Evolutionary conservation across 2,329 filamentous ascomycete genomes (phyloP), one percentile per base, ranked within the genome.

Genomic region (Colletotrichum navitas): DNA sequence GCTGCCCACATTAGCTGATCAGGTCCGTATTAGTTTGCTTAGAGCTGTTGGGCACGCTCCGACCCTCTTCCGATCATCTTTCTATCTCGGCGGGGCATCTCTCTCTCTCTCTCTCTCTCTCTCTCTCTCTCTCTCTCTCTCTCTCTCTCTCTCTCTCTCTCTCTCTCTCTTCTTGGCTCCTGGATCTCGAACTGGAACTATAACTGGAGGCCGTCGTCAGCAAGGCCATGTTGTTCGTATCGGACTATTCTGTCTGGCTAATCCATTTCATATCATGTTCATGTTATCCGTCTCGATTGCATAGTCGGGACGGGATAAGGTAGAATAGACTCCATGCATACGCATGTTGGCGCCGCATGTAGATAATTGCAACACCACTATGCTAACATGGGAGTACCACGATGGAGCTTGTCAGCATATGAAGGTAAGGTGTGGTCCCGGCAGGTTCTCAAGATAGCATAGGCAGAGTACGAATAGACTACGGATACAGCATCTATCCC

Each of bases 351-450:
- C 39, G 55, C 34, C 12, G 21, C 56, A 51, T 51, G 51, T 52
- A 59, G 63, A 14, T 41, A 41, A 1, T 41, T 41, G 39, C 39
- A 41, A 41, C 14, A 18, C 5, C 39, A 41, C 14, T 41, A 41
- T 58, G 56, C 41, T 58, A 67, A 51, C 56, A 67, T 56, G 51
- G 60, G 39, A 45, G 41, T 21, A 24, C 43, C 32, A 5, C 11
- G 29, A 32, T 10, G 41, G 32, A 39, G 12, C 29, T 21, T 7
- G 32, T 18, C 43, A 39, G n/a, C 43, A 62, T 62, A 45, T 62
- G 14, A n/a, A 39, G n/a, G 59, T 62, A 62, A 62, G 59, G 59
- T 51, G 29, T 51, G 59, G 45, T 51, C 59, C 59, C 32, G 59
- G 59, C 59, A 62, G 45, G n/a, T 29, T n/a, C 18, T 45, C 43